Conservation (phyloP, 345 rosid genomes). For the Litchi chinensis region DNA sequence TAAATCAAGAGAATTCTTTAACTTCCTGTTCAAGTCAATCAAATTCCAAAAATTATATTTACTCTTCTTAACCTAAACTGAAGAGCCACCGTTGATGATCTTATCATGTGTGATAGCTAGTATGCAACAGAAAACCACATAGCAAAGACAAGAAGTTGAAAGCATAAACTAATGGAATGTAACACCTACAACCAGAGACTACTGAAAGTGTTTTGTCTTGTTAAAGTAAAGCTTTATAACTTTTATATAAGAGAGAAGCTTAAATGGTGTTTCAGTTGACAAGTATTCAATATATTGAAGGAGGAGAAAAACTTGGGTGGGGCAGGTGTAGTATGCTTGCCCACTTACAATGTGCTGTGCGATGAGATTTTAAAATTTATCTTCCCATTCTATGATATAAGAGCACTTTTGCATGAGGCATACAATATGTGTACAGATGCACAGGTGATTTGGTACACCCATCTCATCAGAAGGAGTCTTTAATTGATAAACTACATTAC, state of each 20-base stretch:
- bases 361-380: not conserved
- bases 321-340: not conserved
- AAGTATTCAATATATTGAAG: not conserved
- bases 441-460: not conserved
- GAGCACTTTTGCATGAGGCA: not conserved
- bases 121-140: not conserved
- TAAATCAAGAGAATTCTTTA: not conserved
- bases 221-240: not conserved
- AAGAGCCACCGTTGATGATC: not conserved
- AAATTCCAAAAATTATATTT: not conserved
- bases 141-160: not conserved
- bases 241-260: not conserved
- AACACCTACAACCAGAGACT: not conserved
- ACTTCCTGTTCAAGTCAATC: not conserved
- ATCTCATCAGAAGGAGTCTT: not conserved
- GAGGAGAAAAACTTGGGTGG: not conserved
- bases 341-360: not conserved
- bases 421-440: not conserved
- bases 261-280: not conserved
- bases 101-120: not conserved
- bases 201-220: not conserved
- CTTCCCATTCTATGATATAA: not conserved
- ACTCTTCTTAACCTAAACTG: too few relatives aligned
- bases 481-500: not conserved
- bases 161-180: not conserved